phyloP scores from a whole-genome alignment of 225 moss, liverwort and hornwort species.

The Neckera pumila region DNA sequence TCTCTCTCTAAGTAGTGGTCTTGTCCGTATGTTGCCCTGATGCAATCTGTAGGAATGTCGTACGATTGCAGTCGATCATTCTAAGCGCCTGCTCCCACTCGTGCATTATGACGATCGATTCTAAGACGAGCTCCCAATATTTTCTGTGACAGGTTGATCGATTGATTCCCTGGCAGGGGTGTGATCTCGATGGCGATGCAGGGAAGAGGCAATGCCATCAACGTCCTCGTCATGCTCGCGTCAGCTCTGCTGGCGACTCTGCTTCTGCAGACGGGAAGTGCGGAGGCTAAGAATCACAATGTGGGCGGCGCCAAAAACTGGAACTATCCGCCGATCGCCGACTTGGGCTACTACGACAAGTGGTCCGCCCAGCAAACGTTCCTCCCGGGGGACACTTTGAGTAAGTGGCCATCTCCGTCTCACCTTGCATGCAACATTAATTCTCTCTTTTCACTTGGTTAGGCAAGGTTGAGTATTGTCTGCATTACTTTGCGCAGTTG shows the following conservation, averaged over 20 bases:
- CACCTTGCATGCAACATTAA: neutral
- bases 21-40: neutral
- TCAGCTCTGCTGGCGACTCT: neutral
- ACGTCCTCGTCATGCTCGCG: neutral
- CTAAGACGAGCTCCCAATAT: neutral
- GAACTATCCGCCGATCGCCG: constrained; percentile 3
- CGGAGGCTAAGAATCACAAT: neutral
- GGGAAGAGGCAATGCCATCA: constrained; percentile 21
- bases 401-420: neutral
- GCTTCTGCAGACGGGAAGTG: neutral
- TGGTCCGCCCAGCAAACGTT: constrained; percentile 23
- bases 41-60: neutral
- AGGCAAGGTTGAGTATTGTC: neutral
- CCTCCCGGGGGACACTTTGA: constrained; percentile 8
- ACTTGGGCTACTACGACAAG: constrained; percentile 13
- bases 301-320: constrained; percentile 10
- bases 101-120: neutral
- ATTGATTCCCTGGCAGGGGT: neutral
- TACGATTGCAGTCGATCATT: neutral
- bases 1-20: neutral
- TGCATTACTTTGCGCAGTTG: neutral
- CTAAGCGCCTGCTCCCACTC: neutral
- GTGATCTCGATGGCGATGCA: constrained; percentile 7
- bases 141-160: neutral
- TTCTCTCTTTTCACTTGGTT: neutral